Percentiles rank a stretch among this genome's conserved stretches.
These are phyloP conservation scores for Chaetomium tenue DNA, from an alignment of 495 filamentous ascomycete genomes.

Conservation along the genomic window DNA sequence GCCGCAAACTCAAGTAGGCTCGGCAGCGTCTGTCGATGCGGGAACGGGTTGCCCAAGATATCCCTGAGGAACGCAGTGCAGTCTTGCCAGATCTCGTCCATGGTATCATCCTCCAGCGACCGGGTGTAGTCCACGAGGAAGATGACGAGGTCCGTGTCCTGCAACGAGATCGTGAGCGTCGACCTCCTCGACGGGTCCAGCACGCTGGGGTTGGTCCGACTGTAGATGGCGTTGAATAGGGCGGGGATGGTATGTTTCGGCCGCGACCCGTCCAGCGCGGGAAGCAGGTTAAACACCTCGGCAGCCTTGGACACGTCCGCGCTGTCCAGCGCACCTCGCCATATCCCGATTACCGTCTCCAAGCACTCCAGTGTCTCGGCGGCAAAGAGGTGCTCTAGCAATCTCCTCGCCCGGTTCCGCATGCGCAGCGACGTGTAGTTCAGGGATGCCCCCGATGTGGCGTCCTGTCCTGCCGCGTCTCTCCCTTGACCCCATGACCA, in stretches of 20 bases:
- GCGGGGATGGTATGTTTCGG: slow-evolving; percentile 92
- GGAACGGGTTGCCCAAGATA: slow-evolving; percentile 89
- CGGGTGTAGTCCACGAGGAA: slow-evolving; percentile 87
- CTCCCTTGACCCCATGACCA: slow-evolving; percentile 86
- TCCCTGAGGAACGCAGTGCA: slow-evolving; percentile 89
- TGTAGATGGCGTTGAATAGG: slow-evolving; percentile 97
- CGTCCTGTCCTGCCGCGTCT: slow-evolving; percentile 58
- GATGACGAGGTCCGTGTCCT: slow-evolving; percentile 76
- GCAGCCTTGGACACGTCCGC: slow-evolving; percentile 40
- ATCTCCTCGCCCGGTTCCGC: slow-evolving; percentile 79
- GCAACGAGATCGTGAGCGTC: slow-evolving; percentile 76
- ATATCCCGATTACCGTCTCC: slow-evolving; percentile 83
- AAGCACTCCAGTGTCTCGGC: slow-evolving; percentile 94
- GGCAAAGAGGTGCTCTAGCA: slow-evolving; percentile 89
- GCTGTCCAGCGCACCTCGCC: slow-evolving; percentile 53
- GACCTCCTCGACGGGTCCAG: slow-evolving; percentile 80
- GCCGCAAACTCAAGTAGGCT: slow-evolving; percentile 84
- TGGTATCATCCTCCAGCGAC: slow-evolving; percentile 94
- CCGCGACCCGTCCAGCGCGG: slow-evolving; percentile 85
- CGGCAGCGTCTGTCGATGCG: slow-evolving; percentile 86
- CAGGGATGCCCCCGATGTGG: slow-evolving; percentile 75
- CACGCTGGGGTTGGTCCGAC: slow-evolving; percentile 78
- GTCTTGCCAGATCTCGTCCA: slow-evolving; percentile 98
- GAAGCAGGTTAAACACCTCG: slow-evolving; percentile 76
- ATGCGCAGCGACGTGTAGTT: slow-evolving; percentile 84